phyloP scores from a whole-genome alignment of 371 early-diverging fungal genomes.

The Smittium mucronatum region DNA sequence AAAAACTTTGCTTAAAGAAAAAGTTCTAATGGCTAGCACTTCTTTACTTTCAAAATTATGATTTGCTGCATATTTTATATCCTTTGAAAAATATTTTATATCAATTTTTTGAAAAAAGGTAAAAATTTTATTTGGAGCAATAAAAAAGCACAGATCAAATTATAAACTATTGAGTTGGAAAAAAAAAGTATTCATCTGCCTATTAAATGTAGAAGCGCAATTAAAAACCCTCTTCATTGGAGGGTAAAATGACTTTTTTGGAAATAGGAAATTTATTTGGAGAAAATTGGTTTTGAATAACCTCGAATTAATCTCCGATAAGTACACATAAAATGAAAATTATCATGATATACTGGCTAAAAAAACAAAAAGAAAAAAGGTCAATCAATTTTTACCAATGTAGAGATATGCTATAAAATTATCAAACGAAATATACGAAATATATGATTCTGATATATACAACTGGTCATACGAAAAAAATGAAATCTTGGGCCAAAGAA shows the following conservation, averaged over 20 bases:
- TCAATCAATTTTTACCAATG: background rate
- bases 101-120: background rate
- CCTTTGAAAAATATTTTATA: constrained; percentile 8
- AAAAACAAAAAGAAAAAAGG: background rate
- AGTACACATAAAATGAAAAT: background rate
- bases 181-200: background rate
- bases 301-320: background rate
- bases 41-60: constrained; percentile 7
- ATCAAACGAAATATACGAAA: background rate
- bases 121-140: constrained; percentile 6
- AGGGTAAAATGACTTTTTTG: background rate
- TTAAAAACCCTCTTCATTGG: constrained; percentile 4
- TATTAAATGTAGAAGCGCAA: constrained; percentile 1
- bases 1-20: constrained; percentile 1
- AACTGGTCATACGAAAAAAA: background rate
- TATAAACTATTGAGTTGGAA: constrained; percentile 4
- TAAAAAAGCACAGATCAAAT: constrained; percentile 4
- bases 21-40: constrained; percentile 1
- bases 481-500: background rate
- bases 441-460: background rate
- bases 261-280: background rate
- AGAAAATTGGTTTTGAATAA: background rate
- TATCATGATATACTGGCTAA: background rate
- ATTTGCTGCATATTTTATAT: constrained; percentile 1
- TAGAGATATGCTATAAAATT: background rate